phyloP scores from a whole-genome alignment of 805 yeast species.

The Clavispora asparagi region DNA sequence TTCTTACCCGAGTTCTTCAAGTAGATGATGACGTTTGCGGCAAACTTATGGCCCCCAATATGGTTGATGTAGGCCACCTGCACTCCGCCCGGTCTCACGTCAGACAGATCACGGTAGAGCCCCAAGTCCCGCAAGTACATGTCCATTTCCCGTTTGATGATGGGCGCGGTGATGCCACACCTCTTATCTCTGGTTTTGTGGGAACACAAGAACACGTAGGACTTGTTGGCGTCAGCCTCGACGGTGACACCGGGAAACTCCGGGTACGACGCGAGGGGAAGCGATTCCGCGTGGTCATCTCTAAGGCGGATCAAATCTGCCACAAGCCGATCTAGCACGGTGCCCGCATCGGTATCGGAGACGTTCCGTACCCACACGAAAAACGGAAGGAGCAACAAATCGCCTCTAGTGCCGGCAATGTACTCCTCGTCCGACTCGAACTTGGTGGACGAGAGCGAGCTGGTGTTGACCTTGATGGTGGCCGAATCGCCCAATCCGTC shows the following conservation, averaged over 20 bases:
- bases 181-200: constrained; percentile 88
- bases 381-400: constrained; percentile 65
- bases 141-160: constrained; percentile 77
- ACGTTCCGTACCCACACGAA: constrained; percentile 64
- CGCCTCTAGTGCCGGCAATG: constrained; percentile 43
- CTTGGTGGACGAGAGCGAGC: constrained; percentile 48
- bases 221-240: constrained; percentile 22
- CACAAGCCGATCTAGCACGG: constrained; percentile 41
- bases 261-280: constrained; percentile 5
- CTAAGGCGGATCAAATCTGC: constrained; percentile 32
- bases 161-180: constrained; percentile 92
- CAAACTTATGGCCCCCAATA: constrained; percentile 94
- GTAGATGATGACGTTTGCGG: constrained; percentile 83
- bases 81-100: constrained; percentile 71
- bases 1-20: constrained; percentile 60
- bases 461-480: constrained; percentile 47
- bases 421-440: constrained; percentile 37
- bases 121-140: constrained; percentile 64
- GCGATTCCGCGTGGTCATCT: constrained; percentile 4
- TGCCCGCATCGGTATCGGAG: constrained; percentile 35
- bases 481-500: constrained; percentile 17
- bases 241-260: constrained; percentile 27
- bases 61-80: constrained; percentile 71
- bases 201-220: constrained; percentile 75
- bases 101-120: constrained; percentile 70